phyloP scores from a whole-genome alignment of 1,139 yeast species.

The Scheffersomyces titani region DNA sequence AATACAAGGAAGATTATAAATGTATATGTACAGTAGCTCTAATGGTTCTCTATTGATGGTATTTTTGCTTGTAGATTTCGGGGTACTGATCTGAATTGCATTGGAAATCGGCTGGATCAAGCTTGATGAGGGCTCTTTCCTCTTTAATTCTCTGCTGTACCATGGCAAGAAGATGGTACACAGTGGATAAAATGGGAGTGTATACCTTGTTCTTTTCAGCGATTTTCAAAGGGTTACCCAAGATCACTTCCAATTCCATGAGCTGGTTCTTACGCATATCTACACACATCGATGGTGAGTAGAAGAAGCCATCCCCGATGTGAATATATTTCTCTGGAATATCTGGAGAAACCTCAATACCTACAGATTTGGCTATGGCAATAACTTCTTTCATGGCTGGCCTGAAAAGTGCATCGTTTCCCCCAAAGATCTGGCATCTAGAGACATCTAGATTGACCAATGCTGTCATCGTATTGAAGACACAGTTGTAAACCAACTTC shows the following conservation, averaged over 20 bases:
- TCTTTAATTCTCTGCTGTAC: conserved; percentile 64
- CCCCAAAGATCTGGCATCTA: conserved; percentile 56
- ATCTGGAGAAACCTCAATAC: conserved; percentile 50
- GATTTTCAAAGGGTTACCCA: conserved; percentile 68
- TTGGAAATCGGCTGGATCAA: conserved; percentile 29
- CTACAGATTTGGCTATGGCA: conserved; percentile 64
- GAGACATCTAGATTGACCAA: conserved; percentile 55
- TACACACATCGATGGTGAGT: conserved; percentile 74
- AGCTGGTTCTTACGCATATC: conserved; percentile 70
- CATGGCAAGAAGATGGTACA: conserved; percentile 59
- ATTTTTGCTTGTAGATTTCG: conserved; percentile 19
- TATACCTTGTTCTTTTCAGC: conserved; percentile 57
- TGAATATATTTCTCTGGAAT: conserved; percentile 51
- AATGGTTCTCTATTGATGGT: not conserved
- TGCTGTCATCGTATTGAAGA: conserved; percentile 62
- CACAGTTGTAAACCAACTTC: conserved; percentile 70
- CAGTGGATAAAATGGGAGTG: conserved; percentile 58
- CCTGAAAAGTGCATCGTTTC: conserved; percentile 46
- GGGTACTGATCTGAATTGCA: conserved; percentile 34
- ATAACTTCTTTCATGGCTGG: conserved; percentile 71
- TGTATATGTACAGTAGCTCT: not conserved
- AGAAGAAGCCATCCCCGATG: conserved; percentile 65
- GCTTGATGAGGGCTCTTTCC: conserved; percentile 41
- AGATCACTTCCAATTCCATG: conserved; percentile 68
- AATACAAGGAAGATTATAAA: not conserved